Evolutionary conservation across 768 basidiomycete genomes (phyloP), one percentile per base, ranked within the genome.

Genomic region (Tulasnella sp.): DNA sequence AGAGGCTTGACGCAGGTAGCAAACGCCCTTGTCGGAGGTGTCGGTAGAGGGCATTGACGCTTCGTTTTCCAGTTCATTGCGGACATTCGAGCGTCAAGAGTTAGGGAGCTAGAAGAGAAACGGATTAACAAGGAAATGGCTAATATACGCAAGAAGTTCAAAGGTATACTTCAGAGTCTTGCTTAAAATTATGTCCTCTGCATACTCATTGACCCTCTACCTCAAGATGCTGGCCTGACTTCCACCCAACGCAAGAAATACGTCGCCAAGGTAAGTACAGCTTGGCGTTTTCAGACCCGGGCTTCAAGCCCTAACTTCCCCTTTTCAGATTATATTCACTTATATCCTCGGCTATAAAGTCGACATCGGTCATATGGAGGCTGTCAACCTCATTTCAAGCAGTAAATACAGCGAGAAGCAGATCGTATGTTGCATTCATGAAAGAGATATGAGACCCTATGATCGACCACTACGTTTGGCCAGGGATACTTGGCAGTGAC

Each of bases 71-170:
- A 98, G 96, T 98, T 99, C 90, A 99, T 99, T 86, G 97, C 97
- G 85, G 98, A 99, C 87, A 95, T 99, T 84, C 94, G 98, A 80
- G 96, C 98, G 75, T 97, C 97, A 75, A 89, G 97, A 80, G 97
- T 99, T 31, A 92, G 97, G 78, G 98, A 99, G 86, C 88, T 99
- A 77, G 98, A 99, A 85, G 97, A 99, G 89, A 99, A 98, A 87
- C 89, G 98, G 79, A 98, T 99, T 83, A 99, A 99, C 88, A 97
- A 98, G 87, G 98, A 99, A 88, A 99, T 99, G 98, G 98, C 98
- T 0, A 98, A 99, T 84, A 99, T 99, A 82, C 90, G 98, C 81
- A 97, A 98, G 89, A 96, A 97, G 86, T 99, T 99, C 89, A 98
- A 98, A 90, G 96, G 96, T 94, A 74, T 76, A 84, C 80, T 42